Base-by-base conservation (phyloP, 257 asterid genomes). In the Gentiana dahurica region DNA sequence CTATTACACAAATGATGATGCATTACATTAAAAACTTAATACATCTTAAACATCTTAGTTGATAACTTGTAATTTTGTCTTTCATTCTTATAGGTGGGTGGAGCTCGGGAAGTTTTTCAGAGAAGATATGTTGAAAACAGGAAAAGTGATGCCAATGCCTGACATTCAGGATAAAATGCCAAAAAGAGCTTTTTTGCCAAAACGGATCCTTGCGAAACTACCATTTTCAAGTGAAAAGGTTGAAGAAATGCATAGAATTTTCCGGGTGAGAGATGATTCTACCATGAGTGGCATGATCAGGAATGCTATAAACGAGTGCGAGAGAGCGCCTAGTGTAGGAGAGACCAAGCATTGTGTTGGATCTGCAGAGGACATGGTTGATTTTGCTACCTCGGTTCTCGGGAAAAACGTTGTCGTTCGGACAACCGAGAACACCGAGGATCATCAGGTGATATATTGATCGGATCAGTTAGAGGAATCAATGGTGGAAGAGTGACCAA, bases 121-220 rank as follows among this genome's bases (percentile, higher is more conserved):
- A 36, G 98, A 91, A 66, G 61, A 79, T 45, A 81, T 76, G 92
- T 53, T 90, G 75, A 82, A 75, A 60, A 63, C 65, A 48, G 96
- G 96, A 10, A 68, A 65, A 1, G 48, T 79, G 10, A 77, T 90
- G 94, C 89, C 92, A 0, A 87, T 90, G 98, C 98, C 98, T 0
- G 95, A 90, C 77, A 77, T 90, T 3, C 70, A 73, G 1, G 98
- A 90, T 37, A 90, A 75, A 73, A 87, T 90, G 98, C 98, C 98
- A 0, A 68, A 74, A 76, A 79, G 98, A 85, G 84, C 98, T 0
- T 90, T 90, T 64, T 63, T 90, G 51, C 98, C 96, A 75, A 83
- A 95, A 34, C 63, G 57, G n/a, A 80, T 90, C 3, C 69, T 71
- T 46, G 66, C 95, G 1, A 90, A 87, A 71, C 35, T 90, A 52